Evolutionary conservation across 306 rosid genomes (phyloP).

Genomic region (Prunus mira): DNA sequence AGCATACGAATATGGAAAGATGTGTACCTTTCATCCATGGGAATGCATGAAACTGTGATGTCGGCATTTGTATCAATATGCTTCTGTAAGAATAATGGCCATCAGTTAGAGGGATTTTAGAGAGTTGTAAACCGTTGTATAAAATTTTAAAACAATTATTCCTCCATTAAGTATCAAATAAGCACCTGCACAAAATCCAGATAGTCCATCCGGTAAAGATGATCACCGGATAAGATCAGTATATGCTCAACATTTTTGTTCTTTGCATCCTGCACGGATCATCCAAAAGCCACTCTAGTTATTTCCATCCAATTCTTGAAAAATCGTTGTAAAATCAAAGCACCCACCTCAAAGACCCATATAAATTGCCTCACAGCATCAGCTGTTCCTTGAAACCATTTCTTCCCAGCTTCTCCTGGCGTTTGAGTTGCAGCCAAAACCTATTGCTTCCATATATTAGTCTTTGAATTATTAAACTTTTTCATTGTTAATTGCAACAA

Average conservation of each 20-base stretch:
- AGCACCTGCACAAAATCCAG: constrained; percentile 79
- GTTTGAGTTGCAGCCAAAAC: constrained; percentile 98
- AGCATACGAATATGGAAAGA: background rate
- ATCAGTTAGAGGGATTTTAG: constrained; percentile 12
- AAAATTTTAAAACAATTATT: constrained; percentile 2
- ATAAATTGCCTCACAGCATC: constrained; percentile 92
- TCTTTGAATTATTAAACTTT: constrained; percentile 1
- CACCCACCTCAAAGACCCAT: constrained; percentile 90
- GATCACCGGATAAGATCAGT: constrained; percentile 88
- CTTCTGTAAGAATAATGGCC: constrained; percentile 45
- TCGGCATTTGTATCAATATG: constrained; percentile 91
- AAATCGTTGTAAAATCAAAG: background rate
- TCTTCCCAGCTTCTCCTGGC: constrained; percentile 81
- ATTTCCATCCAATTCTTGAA: background rate
- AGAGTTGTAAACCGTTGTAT: background rate
- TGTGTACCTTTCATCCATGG: constrained; percentile 81
- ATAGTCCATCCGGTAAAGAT: constrained; percentile 89
- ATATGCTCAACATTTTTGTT: constrained; percentile 84
- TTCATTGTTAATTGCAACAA: constrained; percentile 4
- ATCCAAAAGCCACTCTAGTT: constrained; percentile 1
- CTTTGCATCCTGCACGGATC: constrained; percentile 67
- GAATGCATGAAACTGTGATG: constrained; percentile 88
- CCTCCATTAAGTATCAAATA: background rate
- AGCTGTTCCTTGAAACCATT: constrained; percentile 95
- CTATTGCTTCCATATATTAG: constrained; percentile 37